Percentiles rank a stretch among this genome's conserved stretches.
These are phyloP conservation scores for Plenodomus biglobosus DNA, from an alignment of 2,329 filamentous ascomycete genomes.

Conservation along the genomic window DNA sequence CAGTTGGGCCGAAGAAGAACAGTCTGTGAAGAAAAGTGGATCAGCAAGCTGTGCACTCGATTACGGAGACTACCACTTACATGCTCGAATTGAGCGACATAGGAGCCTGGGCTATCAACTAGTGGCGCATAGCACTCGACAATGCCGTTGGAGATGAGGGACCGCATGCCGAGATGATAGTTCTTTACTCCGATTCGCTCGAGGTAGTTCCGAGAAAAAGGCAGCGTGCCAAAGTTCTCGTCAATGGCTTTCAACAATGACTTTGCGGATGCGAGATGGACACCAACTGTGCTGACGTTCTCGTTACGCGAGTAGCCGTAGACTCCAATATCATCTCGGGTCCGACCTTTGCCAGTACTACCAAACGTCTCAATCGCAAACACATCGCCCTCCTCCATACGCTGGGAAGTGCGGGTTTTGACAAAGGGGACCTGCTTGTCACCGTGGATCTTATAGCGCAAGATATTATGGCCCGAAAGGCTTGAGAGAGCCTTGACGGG, in stretches of 20 bases:
- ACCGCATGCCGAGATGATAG: constrained; percentile 87
- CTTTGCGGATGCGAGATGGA: constrained; percentile 79
- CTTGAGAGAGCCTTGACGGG: constrained; percentile 83
- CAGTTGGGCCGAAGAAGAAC: constrained; percentile 50
- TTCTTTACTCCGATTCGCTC: constrained; percentile 87
- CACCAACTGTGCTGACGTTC: constrained; percentile 69
- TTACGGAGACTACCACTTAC: constrained; percentile 57
- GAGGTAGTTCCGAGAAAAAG: constrained; percentile 84
- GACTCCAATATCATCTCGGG: constrained; percentile 71
- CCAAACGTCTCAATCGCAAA: constrained; percentile 97
- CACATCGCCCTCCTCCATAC: constrained; percentile 95
- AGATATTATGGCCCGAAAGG: constrained; percentile 88
- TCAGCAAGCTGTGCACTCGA: constrained; percentile 8
- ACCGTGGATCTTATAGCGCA: constrained; percentile 87
- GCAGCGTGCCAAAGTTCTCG: constrained; percentile 91
- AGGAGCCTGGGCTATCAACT: constrained; percentile 86
- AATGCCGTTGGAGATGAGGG: constrained; percentile 75
- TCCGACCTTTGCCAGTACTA: constrained; percentile 83
- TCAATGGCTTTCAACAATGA: constrained; percentile 82
- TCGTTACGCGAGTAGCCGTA: constrained; percentile 67
- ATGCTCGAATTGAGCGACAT: constrained; percentile 92
- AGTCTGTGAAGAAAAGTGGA: constrained; percentile 24
- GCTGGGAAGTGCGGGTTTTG: constrained; percentile 78
- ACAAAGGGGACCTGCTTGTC: constrained; percentile 92
- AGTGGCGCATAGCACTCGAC: constrained; percentile 88